Evolutionary conservation across 208 protist genomes (phyloP), one percentile per base, ranked within the genome.

Genomic region (Leishmania amazonensis): DNA sequence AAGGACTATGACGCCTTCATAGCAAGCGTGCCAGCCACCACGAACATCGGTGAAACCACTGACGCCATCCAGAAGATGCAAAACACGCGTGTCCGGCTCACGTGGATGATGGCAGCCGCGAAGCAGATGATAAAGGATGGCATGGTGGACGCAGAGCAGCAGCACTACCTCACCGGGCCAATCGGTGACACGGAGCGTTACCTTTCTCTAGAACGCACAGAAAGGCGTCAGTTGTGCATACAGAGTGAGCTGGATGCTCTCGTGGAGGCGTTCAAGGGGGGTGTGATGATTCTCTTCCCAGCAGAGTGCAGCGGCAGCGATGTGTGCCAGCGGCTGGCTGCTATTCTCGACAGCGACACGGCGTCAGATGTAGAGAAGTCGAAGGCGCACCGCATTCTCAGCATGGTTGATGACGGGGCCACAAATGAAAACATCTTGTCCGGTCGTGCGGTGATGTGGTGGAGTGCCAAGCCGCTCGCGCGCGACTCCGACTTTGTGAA

Each of bases 1-100:
- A 96, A 96, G 64, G 93, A 96, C 85, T 96, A 94, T 72, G 95
- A 98, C 74, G 88, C 91, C 17, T 97, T 96, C 79, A 76, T 97
- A 15, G 74, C 89, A 5, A 91, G 89, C 24, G 60, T 94, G 5
- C 87, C 94, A 15, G 85, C 78, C 40, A 80, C 75, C 51, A 96
- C 90, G 7, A 95, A 93, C 72, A 87, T 96, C 65, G 95, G 90
- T 7, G 94, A 95, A 58, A 91, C 88, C 21, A 96, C 95, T 0
- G 89, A 96, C 42, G 85, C 81, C 15, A 76, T 97, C 24, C 94
- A 96, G 78, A 67, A 64, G 31, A 94, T 98, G 87, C 95, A 96
- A 67, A 98, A 98, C 81, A 96, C 89, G 13, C 89, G 95, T 38
- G 94, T 98, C 51, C 92, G 95, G 28, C 88, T 97, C 7, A 88